phyloP scores from a whole-genome alignment of 2,329 filamentous ascomycete genomes.

The Zymoseptoria crescenta region DNA sequence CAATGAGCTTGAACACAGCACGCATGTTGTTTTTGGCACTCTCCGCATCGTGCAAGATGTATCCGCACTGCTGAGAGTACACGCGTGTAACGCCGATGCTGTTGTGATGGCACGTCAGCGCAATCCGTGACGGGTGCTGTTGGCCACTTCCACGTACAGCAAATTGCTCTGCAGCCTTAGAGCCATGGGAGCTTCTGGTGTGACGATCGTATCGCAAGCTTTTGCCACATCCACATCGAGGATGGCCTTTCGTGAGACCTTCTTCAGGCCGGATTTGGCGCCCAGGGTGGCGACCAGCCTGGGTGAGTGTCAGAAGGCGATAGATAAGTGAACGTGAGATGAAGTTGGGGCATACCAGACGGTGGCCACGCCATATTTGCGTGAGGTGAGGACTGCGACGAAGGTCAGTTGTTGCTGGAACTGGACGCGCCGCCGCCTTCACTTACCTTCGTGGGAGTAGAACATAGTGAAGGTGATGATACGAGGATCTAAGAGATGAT shows the following conservation, averaged over 20 bases:
- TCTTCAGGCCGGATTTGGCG: conserved; percentile 60
- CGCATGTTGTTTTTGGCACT: conserved; percentile 67
- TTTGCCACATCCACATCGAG: conserved; percentile 78
- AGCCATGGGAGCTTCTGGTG: conserved; percentile 78
- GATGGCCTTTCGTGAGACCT: conserved; percentile 77
- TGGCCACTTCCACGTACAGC: conserved; percentile 43
- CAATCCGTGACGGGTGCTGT: neutral
- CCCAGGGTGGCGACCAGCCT: conserved; percentile 92
- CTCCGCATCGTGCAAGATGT: conserved; percentile 74
- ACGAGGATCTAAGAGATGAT: neutral
- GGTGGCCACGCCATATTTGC: conserved; percentile 86
- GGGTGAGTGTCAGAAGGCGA: conserved; percentile 19
- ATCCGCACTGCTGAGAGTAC: conserved; percentile 78
- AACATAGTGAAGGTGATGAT: conserved; percentile 56
- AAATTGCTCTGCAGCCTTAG: conserved; percentile 83
- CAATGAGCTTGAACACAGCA: conserved; percentile 53
- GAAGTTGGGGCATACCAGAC: conserved; percentile 59
- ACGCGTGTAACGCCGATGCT: conserved; percentile 76
- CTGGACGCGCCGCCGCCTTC: neutral
- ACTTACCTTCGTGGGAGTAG: conserved; percentile 86
- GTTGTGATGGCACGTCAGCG: neutral
- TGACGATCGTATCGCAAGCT: conserved; percentile 79
- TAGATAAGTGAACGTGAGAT: neutral
- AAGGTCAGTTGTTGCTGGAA: conserved; percentile 6
- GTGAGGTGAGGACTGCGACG: conserved; percentile 63